Percentiles rank a stretch among this genome's conserved stretches.
These are phyloP conservation scores for Exidia glandulosa DNA, from an alignment of 768 basidiomycete species.

Conservation along the genomic window DNA sequence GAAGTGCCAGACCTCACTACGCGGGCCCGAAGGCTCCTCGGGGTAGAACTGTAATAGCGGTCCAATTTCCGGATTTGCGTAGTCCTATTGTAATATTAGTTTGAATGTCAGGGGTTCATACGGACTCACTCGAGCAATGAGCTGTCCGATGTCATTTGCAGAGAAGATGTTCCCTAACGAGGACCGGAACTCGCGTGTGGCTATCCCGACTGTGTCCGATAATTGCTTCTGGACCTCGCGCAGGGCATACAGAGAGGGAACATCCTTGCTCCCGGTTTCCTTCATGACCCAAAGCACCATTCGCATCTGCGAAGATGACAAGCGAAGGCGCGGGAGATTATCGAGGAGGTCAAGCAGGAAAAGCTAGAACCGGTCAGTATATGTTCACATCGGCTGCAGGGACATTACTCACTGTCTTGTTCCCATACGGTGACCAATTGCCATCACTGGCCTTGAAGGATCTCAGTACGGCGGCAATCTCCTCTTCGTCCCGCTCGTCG, in stretches of 20 bases:
- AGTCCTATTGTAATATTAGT: background rate
- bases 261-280: background rate
- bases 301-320: background rate
- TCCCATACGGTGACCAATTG: background rate
- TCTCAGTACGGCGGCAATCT: no score
- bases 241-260: background rate
- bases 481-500: no score
- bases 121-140: no score
- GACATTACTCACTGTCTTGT: background rate
- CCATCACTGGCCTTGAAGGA: no score
- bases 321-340: background rate
- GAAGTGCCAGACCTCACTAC: background rate
- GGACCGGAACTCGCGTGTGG: no score
- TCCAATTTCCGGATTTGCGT: background rate
- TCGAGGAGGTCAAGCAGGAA: background rate
- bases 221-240: no score
- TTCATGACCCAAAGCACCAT: conserved; percentile 2
- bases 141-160: no score
- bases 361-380: background rate
- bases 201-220: no score
- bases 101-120: no score
- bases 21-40: background rate
- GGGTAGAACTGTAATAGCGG: conserved; percentile 1
- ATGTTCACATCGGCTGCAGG: no score
- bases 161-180: no score